These are phyloP conservation scores for Vitis labrusca DNA, from an alignment of 164 flowering plant genomes.

Conservation along the genomic window DNA sequence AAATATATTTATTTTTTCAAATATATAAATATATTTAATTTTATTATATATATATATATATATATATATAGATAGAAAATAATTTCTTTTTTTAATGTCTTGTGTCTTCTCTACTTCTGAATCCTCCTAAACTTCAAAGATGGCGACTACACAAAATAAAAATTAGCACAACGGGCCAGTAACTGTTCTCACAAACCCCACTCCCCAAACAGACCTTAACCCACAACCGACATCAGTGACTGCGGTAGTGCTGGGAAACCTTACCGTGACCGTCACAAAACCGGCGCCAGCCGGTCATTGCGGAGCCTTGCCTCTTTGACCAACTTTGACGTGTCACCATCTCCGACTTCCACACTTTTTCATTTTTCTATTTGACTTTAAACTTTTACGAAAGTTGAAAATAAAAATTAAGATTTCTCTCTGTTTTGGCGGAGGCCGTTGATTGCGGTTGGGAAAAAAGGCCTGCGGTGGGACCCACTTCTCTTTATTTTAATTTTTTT, in stretches of 20 bases:
- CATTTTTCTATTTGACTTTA: background rate
- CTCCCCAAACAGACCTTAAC: too few species aligned
- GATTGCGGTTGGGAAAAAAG: conserved; percentile 73
- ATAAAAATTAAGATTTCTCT: background rate
- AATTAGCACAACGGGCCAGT: too few species aligned
- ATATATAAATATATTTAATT: too few species aligned
- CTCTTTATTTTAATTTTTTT: conserved; percentile 14
- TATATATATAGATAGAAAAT: too few species aligned
- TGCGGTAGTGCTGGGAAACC: background rate
- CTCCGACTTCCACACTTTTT: background rate
- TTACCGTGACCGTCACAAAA: conserved; percentile 37
- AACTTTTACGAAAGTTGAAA: background rate
- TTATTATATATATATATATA: too few species aligned
- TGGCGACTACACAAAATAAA: too few species aligned
- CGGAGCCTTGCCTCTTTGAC: conserved; percentile 50
- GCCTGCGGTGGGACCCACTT: conserved; percentile 18
- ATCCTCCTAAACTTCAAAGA: too few species aligned
- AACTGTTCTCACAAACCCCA: too few species aligned
- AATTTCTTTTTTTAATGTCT: too few species aligned
- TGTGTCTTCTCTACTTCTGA: too few species aligned
- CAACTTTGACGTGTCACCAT: conserved; percentile 20
- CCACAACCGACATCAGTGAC: background rate
- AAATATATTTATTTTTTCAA: too few species aligned
- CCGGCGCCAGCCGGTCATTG: conserved; percentile 50
- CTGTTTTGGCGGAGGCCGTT: conserved; percentile 54